phyloP scores from a whole-genome alignment of 176 grass and related monocot genomes.

The Coix lacrymajobi region DNA sequence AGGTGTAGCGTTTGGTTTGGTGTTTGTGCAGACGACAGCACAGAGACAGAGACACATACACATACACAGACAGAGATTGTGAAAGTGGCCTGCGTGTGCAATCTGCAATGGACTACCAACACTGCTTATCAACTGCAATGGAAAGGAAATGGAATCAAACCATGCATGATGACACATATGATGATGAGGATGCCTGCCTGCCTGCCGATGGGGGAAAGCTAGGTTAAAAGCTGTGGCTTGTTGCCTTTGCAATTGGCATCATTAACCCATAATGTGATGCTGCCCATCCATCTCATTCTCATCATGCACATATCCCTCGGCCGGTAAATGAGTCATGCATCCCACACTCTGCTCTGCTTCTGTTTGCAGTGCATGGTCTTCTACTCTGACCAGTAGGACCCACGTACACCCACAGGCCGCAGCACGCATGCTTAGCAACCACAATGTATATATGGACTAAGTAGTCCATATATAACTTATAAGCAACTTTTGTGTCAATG shows the following conservation, averaged over 20 bases:
- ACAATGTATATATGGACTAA: too few relatives aligned
- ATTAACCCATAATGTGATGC: constrained; percentile 86
- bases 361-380: background rate
- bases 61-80: background rate
- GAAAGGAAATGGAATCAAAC: constrained; percentile 28
- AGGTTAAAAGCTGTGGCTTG: constrained; percentile 67
- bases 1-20: constrained; percentile 14
- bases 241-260: constrained; percentile 87
- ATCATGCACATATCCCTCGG: too few relatives aligned
- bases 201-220: background rate
- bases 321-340: too few relatives aligned
- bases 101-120: background rate
- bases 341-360: background rate
- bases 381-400: too few relatives aligned
- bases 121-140: background rate
- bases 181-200: constrained; percentile 63
- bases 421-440: too few relatives aligned
- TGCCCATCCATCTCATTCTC: too few relatives aligned
- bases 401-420: too few relatives aligned
- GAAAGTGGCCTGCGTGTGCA: background rate
- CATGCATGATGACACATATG: constrained; percentile 57
- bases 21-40: constrained; percentile 22
- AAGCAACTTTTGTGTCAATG: too few relatives aligned
- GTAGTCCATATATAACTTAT: too few relatives aligned
- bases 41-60: background rate